phyloP scores from a whole-genome alignment of 1,284 basidiomycete species.

The Leccinum huronense region DNA sequence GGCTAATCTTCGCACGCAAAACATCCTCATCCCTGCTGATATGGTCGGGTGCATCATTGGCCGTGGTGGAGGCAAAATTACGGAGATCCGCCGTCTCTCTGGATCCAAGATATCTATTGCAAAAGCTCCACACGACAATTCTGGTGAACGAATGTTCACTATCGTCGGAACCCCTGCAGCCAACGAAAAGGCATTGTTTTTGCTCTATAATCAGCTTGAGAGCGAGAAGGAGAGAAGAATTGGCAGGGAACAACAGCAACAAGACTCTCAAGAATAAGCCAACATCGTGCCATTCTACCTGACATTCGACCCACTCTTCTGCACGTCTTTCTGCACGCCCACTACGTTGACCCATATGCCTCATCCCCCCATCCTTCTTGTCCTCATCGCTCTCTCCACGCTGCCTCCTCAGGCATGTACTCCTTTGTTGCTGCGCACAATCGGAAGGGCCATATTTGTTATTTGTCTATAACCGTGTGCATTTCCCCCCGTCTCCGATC shows the following conservation, averaged over 20 bases:
- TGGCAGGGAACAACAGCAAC: conserved; percentile 72
- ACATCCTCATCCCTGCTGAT: conserved; percentile 97
- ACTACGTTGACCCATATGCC: conserved; percentile 26
- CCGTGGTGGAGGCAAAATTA: conserved; percentile 96
- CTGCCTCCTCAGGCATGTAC: conserved; percentile 14
- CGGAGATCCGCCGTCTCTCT: conserved; percentile 95
- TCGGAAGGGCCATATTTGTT: conserved; percentile 25
- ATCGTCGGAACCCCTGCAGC: conserved; percentile 96
- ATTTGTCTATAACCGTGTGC: conserved; percentile 31
- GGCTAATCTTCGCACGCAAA: conserved; percentile 92
- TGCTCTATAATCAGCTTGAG: conserved; percentile 96
- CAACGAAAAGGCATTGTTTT: conserved; percentile 94
- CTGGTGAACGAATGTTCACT: conserved; percentile 99
- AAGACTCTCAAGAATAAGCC: conserved; percentile 51
- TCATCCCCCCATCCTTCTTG: conserved; percentile 32
- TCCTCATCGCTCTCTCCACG: conserved; percentile 20
- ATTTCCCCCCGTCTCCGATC: conserved; percentile 16
- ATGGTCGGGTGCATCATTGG: conserved; percentile 99
- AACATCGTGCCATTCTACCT: not conserved
- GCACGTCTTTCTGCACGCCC: conserved; percentile 19
- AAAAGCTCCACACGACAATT: conserved; percentile 97
- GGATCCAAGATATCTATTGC: conserved; percentile 98
- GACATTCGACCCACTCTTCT: conserved; percentile 9
- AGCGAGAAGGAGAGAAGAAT: conserved; percentile 93
- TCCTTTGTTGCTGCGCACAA: conserved; percentile 16